These are phyloP conservation scores for Leucaena leucocephala DNA, from an alignment of 306 rosid species.

Conservation along the genomic window DNA sequence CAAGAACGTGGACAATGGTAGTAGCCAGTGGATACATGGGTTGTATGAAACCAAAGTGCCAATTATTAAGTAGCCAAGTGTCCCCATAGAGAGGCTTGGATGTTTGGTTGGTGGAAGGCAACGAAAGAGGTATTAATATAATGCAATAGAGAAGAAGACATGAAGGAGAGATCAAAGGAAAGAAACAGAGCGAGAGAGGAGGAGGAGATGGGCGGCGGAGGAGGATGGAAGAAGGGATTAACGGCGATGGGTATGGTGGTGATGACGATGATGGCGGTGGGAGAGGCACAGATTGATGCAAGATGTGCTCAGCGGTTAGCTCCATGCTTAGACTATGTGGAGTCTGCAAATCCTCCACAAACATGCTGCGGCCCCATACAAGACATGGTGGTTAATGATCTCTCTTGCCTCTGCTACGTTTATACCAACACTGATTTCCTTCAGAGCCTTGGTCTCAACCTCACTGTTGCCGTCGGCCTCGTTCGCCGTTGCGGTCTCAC, in stretches of 20 bases:
- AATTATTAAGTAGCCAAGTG: background rate
- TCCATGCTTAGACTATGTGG: slow-evolving; percentile 39
- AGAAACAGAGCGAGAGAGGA: background rate
- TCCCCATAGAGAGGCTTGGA: background rate
- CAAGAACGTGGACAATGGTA: background rate
- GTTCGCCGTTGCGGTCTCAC: slow-evolving; percentile 49
- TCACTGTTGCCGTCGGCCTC: slow-evolving; percentile 40
- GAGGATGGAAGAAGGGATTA: background rate
- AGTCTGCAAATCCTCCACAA: slow-evolving; percentile 46
- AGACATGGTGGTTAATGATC: slow-evolving; percentile 37
- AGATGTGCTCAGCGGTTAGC: background rate
- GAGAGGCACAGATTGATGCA: background rate
- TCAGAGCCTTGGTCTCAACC: background rate
- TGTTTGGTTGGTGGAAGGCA: slow-evolving; percentile 16
- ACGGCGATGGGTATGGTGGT: background rate
- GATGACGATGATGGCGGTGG: background rate
- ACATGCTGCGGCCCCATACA: slow-evolving; percentile 57
- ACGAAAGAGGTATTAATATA: background rate
- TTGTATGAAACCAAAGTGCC: background rate
- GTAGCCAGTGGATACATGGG: background rate
- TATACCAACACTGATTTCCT: slow-evolving; percentile 39
- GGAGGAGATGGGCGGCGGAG: too few relatives aligned
- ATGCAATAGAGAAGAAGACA: too few relatives aligned
- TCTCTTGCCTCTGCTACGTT: slow-evolving; percentile 59
- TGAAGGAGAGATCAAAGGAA: background rate